Conservation (phyloP, 257 asterid species). For the Nicotiana undulata region DNA sequence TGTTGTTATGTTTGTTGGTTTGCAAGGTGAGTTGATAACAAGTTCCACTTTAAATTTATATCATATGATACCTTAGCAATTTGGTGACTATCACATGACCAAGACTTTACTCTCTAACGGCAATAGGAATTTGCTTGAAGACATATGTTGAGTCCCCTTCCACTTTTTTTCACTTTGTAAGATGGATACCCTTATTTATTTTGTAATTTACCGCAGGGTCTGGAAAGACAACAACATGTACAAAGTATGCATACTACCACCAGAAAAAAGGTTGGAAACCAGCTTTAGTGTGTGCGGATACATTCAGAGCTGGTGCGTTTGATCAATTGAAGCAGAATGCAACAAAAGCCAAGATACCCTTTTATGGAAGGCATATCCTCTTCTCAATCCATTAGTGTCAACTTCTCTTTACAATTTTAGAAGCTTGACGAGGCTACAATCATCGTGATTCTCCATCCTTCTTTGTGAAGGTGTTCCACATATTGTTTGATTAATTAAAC, state of each 20-base stretch:
- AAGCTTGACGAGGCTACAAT: not conserved
- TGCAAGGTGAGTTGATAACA: constrained; percentile 57
- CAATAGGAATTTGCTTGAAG: not conserved
- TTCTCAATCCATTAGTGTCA: not conserved
- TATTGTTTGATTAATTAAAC: not conserved
- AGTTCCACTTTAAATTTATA: not conserved
- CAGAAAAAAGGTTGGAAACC: constrained; percentile 97
- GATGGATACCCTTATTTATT: not conserved
- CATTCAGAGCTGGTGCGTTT: constrained; percentile 97
- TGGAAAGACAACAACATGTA: constrained; percentile 90
- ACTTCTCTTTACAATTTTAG: not conserved
- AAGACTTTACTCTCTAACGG: not conserved
- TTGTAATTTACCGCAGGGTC: constrained; percentile 37
- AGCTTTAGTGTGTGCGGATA: constrained; percentile 90
- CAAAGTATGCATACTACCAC: constrained; percentile 83
- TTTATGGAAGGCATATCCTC: constrained; percentile 64
- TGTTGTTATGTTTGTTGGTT: constrained; percentile 91
- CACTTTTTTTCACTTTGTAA: not conserved
- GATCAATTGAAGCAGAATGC: constrained; percentile 97
- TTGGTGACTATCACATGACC: not conserved
- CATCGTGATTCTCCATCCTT: not conserved
- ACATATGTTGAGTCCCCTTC: not conserved
- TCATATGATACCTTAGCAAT: not conserved
- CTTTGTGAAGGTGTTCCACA: not conserved
- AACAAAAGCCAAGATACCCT: constrained; percentile 89